Evolutionary conservation across 2,329 filamentous ascomycete species (phyloP), one percentile per base, ranked within the genome.

Genomic region (Cladophialophora carrionii): DNA sequence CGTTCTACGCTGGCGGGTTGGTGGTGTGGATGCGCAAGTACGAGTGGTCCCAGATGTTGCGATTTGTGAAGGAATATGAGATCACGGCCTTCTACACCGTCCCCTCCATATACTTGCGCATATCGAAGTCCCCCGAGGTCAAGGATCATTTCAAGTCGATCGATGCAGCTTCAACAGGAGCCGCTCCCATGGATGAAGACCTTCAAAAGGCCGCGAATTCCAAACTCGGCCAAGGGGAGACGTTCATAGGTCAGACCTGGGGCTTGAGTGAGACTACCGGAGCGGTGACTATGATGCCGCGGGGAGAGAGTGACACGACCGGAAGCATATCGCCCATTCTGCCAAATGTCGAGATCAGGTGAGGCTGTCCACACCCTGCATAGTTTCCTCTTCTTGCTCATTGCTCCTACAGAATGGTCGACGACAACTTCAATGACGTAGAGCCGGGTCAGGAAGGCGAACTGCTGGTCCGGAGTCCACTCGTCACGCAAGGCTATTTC

Each of bases 1-100:
- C 79, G 0, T 76, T 80, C 49, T 82, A 80, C 64, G 73, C 79
- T 43, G 82, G 79, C 34, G 80, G 80, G 2, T 74, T 77, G 0
- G 78, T 84, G 2, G 88, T 85, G 77, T 88, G 86, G 86, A 88
- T 89, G 86, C 77, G 80, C 3, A 79, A 78, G 48, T 89, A 88
- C 72, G 81, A 85, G 65, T 85, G 86, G 64, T 72, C 74, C 1
- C 76, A 81, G 43, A 87, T 89, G 72, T 78, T 88, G 59, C 74
- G 77, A 46, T 82, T 86, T 73, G 80, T 78, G 70, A 78, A 79
- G 49, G 77, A 78, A 56, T 82, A 84, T 71, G 74, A 75, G 10
- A 80, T 87, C 66, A 87, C 84, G 0, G 76, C 74, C 57, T 82
- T 88, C 72, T 85, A 86, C 72, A 84, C 81, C 4, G 86, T 88